Conservation (phyloP, 345 rosid genomes). For the Litchi chinensis region DNA sequence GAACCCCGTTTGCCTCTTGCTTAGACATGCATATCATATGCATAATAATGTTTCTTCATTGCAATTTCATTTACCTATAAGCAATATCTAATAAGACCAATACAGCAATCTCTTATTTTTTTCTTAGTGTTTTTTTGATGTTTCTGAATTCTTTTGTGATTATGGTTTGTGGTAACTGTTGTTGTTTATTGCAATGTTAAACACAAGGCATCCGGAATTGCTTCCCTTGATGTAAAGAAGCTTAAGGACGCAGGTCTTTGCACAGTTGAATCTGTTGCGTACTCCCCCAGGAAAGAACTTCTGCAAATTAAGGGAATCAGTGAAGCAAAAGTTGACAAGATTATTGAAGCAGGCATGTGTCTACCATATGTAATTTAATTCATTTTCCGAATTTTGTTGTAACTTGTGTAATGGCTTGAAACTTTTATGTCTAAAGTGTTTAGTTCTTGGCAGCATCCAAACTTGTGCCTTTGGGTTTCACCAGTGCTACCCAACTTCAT, state of each 20-base stretch:
- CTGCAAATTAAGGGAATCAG: slow-evolving; percentile 96
- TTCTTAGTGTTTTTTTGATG: background rate
- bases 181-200: slow-evolving; percentile 21
- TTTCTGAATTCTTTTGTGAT: background rate
- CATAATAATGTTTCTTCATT: background rate
- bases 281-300: slow-evolving; percentile 93
- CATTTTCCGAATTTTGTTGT: background rate
- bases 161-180: slow-evolving; percentile 9
- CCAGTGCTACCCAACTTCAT: slow-evolving; percentile 89
- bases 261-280: slow-evolving; percentile 90
- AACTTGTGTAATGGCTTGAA: background rate
- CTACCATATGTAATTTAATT: background rate
- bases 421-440: slow-evolving; percentile 14
- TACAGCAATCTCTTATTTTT: background rate
- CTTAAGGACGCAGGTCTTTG: slow-evolving; percentile 94
- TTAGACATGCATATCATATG: background rate
- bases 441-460: slow-evolving; percentile 68
- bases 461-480: slow-evolving; percentile 89
- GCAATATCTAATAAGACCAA: background rate
- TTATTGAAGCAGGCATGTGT: slow-evolving; percentile 83
- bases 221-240: slow-evolving; percentile 86
- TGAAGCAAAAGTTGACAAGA: slow-evolving; percentile 95
- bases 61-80: background rate
- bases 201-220: slow-evolving; percentile 80
- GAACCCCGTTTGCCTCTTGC: background rate